A percentile compares a stretch with the other conserved stretches of the same genome.
Evolutionary conservation across 2,329 filamentous ascomycete genomes (phyloP).

Genomic region (Botrytis fabae): DNA sequence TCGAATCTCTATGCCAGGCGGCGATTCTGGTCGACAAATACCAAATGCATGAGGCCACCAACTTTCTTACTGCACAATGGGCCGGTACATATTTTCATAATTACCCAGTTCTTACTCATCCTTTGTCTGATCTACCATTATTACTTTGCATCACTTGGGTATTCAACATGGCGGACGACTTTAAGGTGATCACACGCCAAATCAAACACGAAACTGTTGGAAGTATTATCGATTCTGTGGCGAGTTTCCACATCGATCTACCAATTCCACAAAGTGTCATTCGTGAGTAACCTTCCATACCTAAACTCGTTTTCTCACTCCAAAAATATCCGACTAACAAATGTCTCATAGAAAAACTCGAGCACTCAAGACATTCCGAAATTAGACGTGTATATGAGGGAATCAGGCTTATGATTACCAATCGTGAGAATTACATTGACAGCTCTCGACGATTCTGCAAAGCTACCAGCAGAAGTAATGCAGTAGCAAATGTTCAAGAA

Average conservation of each 20-base stretch:
- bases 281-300: background rate
- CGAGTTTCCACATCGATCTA: background rate
- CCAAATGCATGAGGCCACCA: background rate
- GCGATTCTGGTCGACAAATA: background rate
- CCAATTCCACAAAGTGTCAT: background rate
- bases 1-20: background rate
- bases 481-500: background rate
- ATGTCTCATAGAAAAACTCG: background rate
- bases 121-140: background rate
- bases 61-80: background rate
- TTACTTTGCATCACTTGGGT: background rate
- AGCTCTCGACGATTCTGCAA: background rate
- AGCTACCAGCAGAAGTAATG: background rate
- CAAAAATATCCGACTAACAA: background rate
- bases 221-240: background rate
- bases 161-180: background rate
- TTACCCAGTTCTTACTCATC: background rate
- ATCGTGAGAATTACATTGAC: background rate
- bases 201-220: background rate
- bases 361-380: background rate
- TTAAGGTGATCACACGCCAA: background rate
- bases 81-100: background rate
- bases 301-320: background rate
- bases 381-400: background rate
- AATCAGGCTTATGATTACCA: background rate